Evolutionary conservation across 2,329 filamentous ascomycete species (phyloP).

Genomic region (Aspergillus flavus): DNA sequence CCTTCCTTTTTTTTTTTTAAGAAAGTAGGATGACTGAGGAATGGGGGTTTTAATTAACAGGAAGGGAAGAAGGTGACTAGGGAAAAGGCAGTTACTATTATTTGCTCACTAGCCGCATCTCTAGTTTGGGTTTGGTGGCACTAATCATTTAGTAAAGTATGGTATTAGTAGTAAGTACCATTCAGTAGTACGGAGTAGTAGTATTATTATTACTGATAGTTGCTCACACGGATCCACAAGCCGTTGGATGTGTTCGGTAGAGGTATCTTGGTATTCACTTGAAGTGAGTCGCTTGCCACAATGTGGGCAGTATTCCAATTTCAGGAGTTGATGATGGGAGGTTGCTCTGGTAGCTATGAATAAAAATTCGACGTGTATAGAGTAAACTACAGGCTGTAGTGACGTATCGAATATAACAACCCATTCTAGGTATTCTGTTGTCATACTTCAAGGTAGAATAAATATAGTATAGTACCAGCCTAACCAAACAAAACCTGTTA

Average conservation of each 20-base stretch:
- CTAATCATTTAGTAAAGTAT: neutral
- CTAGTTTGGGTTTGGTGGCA: neutral
- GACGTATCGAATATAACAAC: neutral
- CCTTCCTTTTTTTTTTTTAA: neutral
- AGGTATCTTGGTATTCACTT: neutral
- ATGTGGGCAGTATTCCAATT: neutral
- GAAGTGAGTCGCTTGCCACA: neutral
- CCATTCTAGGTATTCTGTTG: neutral
- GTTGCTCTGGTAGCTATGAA: neutral
- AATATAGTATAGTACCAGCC: neutral
- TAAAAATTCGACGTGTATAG: neutral
- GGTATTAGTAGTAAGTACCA: neutral
- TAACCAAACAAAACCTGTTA: neutral
- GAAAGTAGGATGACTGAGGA: neutral
- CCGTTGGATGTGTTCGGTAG: neutral
- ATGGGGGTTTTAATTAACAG: neutral
- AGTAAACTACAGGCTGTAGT: neutral
- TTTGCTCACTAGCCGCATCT: constrained; percentile 1
- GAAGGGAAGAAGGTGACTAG: neutral
- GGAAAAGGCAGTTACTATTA: neutral
- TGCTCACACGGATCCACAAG: neutral
- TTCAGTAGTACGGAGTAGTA: neutral
- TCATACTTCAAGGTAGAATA: neutral
- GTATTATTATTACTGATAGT: neutral
- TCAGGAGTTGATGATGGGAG: neutral